phyloP scores from a whole-genome alignment of 495 filamentous ascomycete genomes.

The Rostrohypoxylon terebratum region DNA sequence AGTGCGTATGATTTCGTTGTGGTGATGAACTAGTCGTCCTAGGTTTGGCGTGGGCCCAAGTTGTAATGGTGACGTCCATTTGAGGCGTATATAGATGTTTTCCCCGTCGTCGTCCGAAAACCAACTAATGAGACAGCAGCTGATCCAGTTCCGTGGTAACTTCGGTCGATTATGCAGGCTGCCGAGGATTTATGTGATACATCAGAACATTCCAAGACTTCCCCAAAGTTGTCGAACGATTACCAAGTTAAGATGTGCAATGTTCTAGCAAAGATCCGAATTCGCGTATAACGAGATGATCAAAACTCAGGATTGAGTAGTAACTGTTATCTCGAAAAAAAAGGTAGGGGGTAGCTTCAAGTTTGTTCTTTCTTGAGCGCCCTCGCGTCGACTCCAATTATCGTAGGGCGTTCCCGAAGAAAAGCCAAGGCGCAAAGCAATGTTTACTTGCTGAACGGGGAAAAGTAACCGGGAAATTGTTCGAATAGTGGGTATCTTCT shows the following conservation, averaged over 20 bases:
- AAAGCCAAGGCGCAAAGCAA: conserved; percentile 19
- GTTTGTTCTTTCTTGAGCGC: conserved; percentile 2
- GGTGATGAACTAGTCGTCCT: conserved; percentile 5
- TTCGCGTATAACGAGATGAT: conserved; percentile 28
- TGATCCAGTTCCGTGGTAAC: conserved; percentile 22
- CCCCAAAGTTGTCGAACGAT: conserved; percentile 25
- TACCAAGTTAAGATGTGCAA: conserved; percentile 32
- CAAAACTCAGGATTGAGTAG: conserved; percentile 10
- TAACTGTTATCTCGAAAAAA: conserved; percentile 8
- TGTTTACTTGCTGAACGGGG: conserved; percentile 15
- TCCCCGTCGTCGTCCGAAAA: conserved; percentile 17
- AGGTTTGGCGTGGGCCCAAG: conserved; percentile 3
- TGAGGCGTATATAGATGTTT: conserved; percentile 17
- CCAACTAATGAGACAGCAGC: conserved; percentile 30
- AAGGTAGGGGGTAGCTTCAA: conserved; percentile 11
- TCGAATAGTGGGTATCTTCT: conserved; percentile 11
- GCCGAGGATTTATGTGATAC: conserved; percentile 31
- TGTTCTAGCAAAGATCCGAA: conserved; percentile 12
- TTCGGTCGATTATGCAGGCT: conserved; percentile 42
- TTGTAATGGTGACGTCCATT: conserved; percentile 18
- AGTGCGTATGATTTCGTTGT: not conserved
- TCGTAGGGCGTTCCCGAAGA: conserved; percentile 14
- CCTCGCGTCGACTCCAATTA: conserved; percentile 7
- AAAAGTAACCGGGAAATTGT: conserved; percentile 1
- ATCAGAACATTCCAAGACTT: conserved; percentile 15